Conservation (phyloP, 2,329 filamentous ascomycete species). For the Clarireedia sp. region DNA sequence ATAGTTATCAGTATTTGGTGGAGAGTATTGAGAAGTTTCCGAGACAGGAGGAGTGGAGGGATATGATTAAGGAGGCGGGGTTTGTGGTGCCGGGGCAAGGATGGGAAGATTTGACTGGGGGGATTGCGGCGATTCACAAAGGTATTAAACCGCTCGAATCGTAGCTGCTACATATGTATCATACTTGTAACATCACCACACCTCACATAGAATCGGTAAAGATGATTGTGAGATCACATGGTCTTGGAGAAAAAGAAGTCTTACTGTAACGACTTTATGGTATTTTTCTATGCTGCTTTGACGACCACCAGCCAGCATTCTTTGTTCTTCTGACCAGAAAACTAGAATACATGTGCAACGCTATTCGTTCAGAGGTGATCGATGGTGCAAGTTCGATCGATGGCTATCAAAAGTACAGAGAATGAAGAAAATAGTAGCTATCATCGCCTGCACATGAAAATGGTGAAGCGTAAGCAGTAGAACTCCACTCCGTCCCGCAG, state of each 20-base stretch:
- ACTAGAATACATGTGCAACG: slow-evolving; percentile 31
- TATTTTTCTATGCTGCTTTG: slow-evolving; percentile 27
- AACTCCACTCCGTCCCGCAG: slow-evolving; percentile 28
- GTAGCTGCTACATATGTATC: not conserved
- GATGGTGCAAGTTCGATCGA: slow-evolving; percentile 22
- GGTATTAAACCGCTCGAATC: slow-evolving; percentile 66
- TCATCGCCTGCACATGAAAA: slow-evolving; percentile 24
- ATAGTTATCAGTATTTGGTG: slow-evolving; percentile 96
- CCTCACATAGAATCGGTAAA: not conserved
- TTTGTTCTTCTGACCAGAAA: slow-evolving; percentile 19
- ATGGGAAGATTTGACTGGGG: slow-evolving; percentile 85
- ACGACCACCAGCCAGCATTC: slow-evolving; percentile 22
- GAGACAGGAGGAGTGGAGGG: slow-evolving; percentile 71
- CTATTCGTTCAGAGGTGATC: slow-evolving; percentile 24
- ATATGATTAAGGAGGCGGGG: slow-evolving; percentile 76
- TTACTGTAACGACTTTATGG: slow-evolving; percentile 18
- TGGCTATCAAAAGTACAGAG: slow-evolving; percentile 28
- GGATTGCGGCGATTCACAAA: slow-evolving; percentile 93
- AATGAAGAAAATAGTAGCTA: slow-evolving; percentile 25
- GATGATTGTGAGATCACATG: not conserved
- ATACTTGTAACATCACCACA: slow-evolving; percentile 5
- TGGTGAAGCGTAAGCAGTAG: slow-evolving; percentile 29
- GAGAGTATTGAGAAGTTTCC: slow-evolving; percentile 96
- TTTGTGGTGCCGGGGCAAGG: slow-evolving; percentile 76
- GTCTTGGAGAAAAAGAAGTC: slow-evolving; percentile 9